A percentile compares a stretch with the other conserved stretches of the same genome.
These are phyloP conservation scores for Metarhizium anisopliae DNA, from an alignment of 2,329 filamentous ascomycete genomes.

Conservation along the genomic window DNA sequence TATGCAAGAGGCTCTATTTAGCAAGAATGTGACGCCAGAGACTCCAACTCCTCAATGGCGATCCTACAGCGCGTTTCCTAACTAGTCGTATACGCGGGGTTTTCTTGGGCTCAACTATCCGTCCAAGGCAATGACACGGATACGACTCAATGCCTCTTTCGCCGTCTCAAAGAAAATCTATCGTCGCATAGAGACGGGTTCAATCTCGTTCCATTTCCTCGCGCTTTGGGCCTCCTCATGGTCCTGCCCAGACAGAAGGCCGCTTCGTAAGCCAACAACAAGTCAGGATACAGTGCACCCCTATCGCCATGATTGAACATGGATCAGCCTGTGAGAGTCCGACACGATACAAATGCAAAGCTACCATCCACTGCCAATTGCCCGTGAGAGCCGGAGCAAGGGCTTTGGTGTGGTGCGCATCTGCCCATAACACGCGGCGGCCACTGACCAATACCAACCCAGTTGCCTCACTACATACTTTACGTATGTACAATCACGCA, in stretches of 20 bases:
- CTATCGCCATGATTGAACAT: neutral
- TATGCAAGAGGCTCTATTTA: neutral
- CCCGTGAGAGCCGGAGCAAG: neutral
- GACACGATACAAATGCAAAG: conserved; percentile 1
- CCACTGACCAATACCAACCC: neutral
- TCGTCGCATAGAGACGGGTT: too few species aligned
- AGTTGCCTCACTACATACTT: neutral
- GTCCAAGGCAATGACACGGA: too few species aligned
- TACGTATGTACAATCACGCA: neutral
- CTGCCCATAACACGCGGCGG: neutral
- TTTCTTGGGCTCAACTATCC: too few species aligned
- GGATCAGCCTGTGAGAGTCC: conserved; percentile 2
- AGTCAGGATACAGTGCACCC: too few species aligned
- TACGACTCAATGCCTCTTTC: too few species aligned
- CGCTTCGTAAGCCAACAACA: too few species aligned
- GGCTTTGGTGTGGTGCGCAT: neutral
- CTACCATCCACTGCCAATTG: neutral
- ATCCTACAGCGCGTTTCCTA: too few species aligned
- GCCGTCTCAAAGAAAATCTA: too few species aligned
- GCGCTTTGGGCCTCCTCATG: neutral
- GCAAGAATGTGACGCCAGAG: neutral
- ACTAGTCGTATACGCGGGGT: too few species aligned
- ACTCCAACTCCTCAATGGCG: too few species aligned
- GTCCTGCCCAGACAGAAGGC: neutral
- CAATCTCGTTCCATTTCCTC: too few species aligned